phyloP scores from a whole-genome alignment of 108 stramenopile genomes.

The Hondaea fermentalgiana region DNA sequence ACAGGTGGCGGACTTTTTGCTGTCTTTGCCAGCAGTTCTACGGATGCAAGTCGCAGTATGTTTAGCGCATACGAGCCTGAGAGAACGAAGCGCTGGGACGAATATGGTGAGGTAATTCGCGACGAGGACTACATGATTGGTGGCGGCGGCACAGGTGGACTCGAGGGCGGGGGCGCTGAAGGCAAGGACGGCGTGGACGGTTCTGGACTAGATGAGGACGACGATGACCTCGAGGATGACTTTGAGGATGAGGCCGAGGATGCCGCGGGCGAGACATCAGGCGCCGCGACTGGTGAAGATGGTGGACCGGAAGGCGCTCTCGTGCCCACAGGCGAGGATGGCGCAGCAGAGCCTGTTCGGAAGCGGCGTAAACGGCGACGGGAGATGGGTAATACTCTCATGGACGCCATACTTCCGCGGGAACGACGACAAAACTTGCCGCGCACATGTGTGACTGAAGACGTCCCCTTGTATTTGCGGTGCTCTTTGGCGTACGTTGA shows the following conservation, averaged over 20 bases:
- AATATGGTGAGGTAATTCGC: conserved; percentile 1
- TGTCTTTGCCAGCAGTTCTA: background rate
- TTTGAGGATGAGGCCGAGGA: background rate
- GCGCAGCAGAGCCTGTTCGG: background rate
- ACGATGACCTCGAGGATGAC: background rate
- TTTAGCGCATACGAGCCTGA: conserved; percentile 12
- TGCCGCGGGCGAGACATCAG: background rate
- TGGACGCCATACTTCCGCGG: background rate
- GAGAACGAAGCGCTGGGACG: conserved; percentile 1
- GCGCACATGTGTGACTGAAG: background rate
- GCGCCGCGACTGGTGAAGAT: no score
- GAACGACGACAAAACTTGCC: background rate
- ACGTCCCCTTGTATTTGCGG: background rate
- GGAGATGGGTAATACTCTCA: background rate
- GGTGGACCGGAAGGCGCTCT: no score
- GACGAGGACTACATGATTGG: background rate
- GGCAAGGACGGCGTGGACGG: background rate
- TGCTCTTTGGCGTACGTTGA: background rate
- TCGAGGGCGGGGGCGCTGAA: background rate
- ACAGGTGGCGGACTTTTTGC: background rate
- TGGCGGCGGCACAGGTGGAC: background rate
- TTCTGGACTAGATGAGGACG: background rate
- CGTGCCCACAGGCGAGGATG: background rate
- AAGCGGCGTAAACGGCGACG: background rate
- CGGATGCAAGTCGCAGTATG: background rate